Evolutionary conservation across 2,329 filamentous ascomycete species (phyloP).

Genomic region (Macroventuria anomochaeta): DNA sequence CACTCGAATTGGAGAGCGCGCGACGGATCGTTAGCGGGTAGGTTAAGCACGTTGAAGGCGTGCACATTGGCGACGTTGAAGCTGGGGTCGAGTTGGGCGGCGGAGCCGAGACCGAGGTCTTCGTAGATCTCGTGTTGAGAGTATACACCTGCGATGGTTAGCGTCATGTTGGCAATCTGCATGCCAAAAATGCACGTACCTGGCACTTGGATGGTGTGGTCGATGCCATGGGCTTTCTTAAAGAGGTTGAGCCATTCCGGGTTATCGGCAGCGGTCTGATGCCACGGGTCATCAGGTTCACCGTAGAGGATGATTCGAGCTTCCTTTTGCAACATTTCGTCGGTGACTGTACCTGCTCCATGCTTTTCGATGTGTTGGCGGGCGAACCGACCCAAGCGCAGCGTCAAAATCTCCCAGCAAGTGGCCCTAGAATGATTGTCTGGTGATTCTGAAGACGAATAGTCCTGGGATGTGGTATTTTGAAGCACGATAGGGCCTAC

Average conservation of each 20-base stretch:
- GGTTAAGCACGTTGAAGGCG: constrained; percentile 23
- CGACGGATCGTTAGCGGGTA: constrained; percentile 19
- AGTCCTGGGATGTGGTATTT: constrained; percentile 25
- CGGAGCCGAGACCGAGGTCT: constrained; percentile 40
- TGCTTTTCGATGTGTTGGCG: constrained; percentile 49
- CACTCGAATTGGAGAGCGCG: constrained; percentile 35
- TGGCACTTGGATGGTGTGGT: constrained; percentile 13
- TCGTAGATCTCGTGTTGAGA: constrained; percentile 40
- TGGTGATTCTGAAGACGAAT: constrained; percentile 15
- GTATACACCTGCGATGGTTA: constrained; percentile 15
- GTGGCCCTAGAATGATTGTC: constrained; percentile 42
- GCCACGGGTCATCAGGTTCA: constrained; percentile 56
- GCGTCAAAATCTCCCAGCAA: constrained; percentile 59
- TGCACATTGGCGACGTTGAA: constrained; percentile 34
- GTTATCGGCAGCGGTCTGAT: constrained; percentile 51
- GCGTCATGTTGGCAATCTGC: not conserved
- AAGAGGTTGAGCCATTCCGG: constrained; percentile 57
- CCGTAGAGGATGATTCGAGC: constrained; percentile 58
- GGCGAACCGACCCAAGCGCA: constrained; percentile 55
- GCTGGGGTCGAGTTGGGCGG: constrained; percentile 35
- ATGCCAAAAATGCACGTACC: constrained; percentile 12
- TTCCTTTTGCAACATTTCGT: constrained; percentile 58
- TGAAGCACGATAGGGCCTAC: constrained; percentile 26
- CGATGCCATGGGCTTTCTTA: constrained; percentile 57
- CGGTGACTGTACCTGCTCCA: constrained; percentile 49